These are phyloP conservation scores for Talaromyces marneffei DNA, from an alignment of 2,329 filamentous ascomycete species.

Conservation along the genomic window DNA sequence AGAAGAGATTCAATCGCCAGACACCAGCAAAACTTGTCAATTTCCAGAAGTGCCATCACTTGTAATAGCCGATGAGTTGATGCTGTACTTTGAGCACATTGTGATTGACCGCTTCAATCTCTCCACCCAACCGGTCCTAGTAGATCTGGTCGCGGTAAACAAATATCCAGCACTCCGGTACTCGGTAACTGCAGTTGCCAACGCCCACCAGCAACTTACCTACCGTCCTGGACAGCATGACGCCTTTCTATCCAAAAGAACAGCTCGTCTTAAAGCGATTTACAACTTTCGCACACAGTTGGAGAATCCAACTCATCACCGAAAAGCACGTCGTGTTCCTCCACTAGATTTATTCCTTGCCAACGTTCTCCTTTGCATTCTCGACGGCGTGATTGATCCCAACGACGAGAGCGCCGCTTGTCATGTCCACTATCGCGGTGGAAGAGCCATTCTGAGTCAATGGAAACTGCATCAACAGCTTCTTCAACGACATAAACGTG, in stretches of 20 bases:
- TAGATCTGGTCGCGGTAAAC: slow-evolving; percentile 15
- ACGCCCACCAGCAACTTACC: slow-evolving; percentile 16
- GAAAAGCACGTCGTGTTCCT: slow-evolving; percentile 15
- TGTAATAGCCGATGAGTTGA: slow-evolving; percentile 12
- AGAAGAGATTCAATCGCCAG: not conserved
- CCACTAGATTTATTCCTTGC: slow-evolving; percentile 37
- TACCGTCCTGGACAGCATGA: slow-evolving; percentile 5
- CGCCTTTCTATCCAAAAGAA: slow-evolving; percentile 10
- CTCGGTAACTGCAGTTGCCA: slow-evolving; percentile 16
- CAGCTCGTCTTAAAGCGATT: slow-evolving; percentile 14
- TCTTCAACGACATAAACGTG: slow-evolving; percentile 14
- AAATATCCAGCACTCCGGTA: slow-evolving; percentile 15
- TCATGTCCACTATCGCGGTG: slow-evolving; percentile 32
- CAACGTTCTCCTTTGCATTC: slow-evolving; percentile 41
- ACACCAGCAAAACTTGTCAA: not conserved
- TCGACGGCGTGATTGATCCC: slow-evolving; percentile 37
- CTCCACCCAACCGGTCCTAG: slow-evolving; percentile 10
- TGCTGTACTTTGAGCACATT: slow-evolving; percentile 17
- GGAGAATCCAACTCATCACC: slow-evolving; percentile 21
- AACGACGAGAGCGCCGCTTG: slow-evolving; percentile 30
- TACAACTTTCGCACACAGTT: slow-evolving; percentile 23
- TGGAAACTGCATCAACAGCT: slow-evolving; percentile 14
- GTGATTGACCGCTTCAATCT: slow-evolving; percentile 16
- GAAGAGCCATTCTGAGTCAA: slow-evolving; percentile 32
- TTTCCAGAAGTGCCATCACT: not conserved